Evolutionary conservation across 1,139 yeast genomes (phyloP), one percentile per base, ranked within the genome.

Genomic region (Lodderomyces orthopsilosis): DNA sequence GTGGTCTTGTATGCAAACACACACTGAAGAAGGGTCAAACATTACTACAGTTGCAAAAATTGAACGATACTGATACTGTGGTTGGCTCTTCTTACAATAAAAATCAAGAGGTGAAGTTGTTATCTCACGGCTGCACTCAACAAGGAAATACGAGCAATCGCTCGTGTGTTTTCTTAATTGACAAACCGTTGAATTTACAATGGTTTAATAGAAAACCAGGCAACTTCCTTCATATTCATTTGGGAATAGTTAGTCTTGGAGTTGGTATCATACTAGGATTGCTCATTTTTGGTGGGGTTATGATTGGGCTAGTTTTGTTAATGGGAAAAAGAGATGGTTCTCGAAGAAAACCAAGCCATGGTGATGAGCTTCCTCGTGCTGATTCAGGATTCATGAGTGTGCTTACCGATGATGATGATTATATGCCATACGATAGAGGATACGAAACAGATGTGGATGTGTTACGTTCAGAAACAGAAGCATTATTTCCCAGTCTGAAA

Each of bases 161-260:
- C 1, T 66, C 83, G 1, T 88, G 96, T 46, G 80, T 90, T 1
- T 78, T 88, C 46, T 63, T 85, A 15, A 69, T 89, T 26, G 96
- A 90, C 53, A 70, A 81, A 42, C 91, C 93, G 5, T 54, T 73
- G 30, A 68, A 60, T 44, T 56, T 68, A 32, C 50, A 55, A 13
- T 89, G 97, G 96, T 61, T 87, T 4, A 68, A 72, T 8, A 59
- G 18, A 53, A 53, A 24, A 6, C 44, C 42, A 45, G 76, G 70
- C 32, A 73, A 70, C 41, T 58, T 65, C 41, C 68, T 80, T 38
- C 84, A 77, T 47, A 61, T 85, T 22, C 83, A 77, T 47, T 63
- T 85, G 30, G 90, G 91, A 3, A 72, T 81, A 45, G 70, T 83
- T 9, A 85, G 91, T 23, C 66, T 85, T 35, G 83, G 84, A 1